phyloP scores from a whole-genome alignment of 345 rosid genomes.

The Populus ilicifolia region DNA sequence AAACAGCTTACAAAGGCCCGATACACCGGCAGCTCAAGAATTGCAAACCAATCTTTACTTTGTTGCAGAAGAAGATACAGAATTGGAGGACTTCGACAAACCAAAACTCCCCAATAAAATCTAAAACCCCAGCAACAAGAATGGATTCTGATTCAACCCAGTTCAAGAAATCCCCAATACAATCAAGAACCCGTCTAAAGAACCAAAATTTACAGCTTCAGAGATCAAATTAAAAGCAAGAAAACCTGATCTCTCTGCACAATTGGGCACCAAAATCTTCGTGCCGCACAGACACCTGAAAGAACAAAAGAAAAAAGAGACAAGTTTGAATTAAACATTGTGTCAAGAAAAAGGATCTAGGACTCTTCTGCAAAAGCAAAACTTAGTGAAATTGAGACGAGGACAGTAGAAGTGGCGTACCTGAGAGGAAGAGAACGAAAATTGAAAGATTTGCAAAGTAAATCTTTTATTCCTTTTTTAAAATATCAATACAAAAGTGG shows the following conservation, averaged over 20 bases:
- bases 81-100: not conserved
- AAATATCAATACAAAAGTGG: conserved; percentile 8
- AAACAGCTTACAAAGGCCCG: not conserved
- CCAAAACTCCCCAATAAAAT: conserved; percentile 8
- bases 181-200: conserved; percentile 21
- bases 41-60: not conserved
- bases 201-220: conserved; percentile 17
- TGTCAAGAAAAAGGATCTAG: conserved; percentile 18
- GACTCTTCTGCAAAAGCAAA: conserved; percentile 10
- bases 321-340: conserved; percentile 8
- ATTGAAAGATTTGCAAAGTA: conserved; percentile 13
- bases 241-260: conserved; percentile 6
- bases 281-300: conserved; percentile 10
- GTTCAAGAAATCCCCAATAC: conserved; percentile 20
- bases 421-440: conserved; percentile 18
- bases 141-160: conserved; percentile 33
- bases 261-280: conserved; percentile 21
- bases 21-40: not conserved
- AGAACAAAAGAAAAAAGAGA: conserved; percentile 11
- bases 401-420: conserved; percentile 20
- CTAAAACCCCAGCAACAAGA: conserved; percentile 25
- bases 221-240: conserved; percentile 20
- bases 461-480: not conserved
- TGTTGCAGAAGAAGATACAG: not conserved
- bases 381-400: not conserved